Base-by-base conservation (phyloP, 371 early-diverging fungal species). In the Lichtheimia ornata region DNA sequence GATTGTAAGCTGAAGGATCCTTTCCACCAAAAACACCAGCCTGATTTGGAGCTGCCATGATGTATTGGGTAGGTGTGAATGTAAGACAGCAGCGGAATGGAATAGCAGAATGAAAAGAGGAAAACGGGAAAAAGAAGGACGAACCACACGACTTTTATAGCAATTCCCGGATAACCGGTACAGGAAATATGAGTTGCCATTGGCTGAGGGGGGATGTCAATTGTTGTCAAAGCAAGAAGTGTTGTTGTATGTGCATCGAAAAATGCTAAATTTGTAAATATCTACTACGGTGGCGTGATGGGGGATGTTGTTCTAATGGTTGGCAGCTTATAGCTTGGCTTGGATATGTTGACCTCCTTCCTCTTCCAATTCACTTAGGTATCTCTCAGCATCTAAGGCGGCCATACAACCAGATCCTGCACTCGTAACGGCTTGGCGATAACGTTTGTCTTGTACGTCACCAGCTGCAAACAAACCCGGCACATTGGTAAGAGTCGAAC, bases 381-480 rank as follows among this genome's bases (percentile, higher is more conserved):
- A 90, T 64, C 88, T 78, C 78, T 96, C 96, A 72, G 91, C 88
- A 74, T 97, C 98, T 44, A 97, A 78, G 9, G 96, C 96, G 40
- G 97, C 95, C 95, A 95, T 95, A 85, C 98, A 97, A 53, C 98
- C 97, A 28, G 78, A 79, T n/a, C 86, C 90, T 56, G 90, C 90
- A 56, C 82, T 82, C 51, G 89, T 87, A 18, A 89, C 73, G 17
- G 89, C 89, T 64, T 89, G 92, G 66, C 98, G 89, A 82, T 98
- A 99, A 44, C 81, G 88, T 75, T 91, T 92, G 76, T 99, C 99
- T 79, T 96, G 95, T 40, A 98, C 98, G 84, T 99, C 99, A 62
- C 99, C 99, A 49, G 93, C 92, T 64, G 98, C 99, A 84, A 97
- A 99, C 47, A 99, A 86, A 58, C 99, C 99, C 53, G 83, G 81